phyloP scores from a whole-genome alignment of 345 rosid species.

The Gynandropsis gynandra region DNA sequence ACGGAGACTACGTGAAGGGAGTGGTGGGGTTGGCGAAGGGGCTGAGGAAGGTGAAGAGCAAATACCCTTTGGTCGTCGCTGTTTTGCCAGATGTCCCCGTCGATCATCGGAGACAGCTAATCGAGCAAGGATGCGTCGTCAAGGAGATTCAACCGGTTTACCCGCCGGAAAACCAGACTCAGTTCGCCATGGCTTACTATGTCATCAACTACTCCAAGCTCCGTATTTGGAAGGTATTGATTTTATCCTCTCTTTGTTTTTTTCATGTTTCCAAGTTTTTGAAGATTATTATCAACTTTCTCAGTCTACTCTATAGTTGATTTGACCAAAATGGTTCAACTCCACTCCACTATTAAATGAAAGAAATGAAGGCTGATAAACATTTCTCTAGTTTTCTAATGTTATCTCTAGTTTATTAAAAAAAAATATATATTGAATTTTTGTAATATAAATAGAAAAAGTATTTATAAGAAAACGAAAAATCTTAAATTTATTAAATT shows the following conservation, averaged over 20 bases:
- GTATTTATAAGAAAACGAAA: too few relatives aligned
- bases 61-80: slow-evolving; percentile 60
- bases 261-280: too few relatives aligned
- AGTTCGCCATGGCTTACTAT: slow-evolving; percentile 68
- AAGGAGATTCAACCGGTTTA: slow-evolving; percentile 52
- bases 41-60: slow-evolving; percentile 42
- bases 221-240: slow-evolving; percentile 66
- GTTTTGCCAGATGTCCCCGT: slow-evolving; percentile 57
- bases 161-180: slow-evolving; percentile 67
- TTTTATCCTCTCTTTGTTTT: neutral
- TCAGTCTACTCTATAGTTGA: too few relatives aligned
- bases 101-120: slow-evolving; percentile 47
- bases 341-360: too few relatives aligned
- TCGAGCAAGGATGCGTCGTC: slow-evolving; percentile 53
- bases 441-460: too few relatives aligned
- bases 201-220: slow-evolving; percentile 80
- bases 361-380: too few relatives aligned
- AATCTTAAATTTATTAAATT: too few relatives aligned
- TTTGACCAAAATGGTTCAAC: neutral
- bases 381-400: too few relatives aligned
- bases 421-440: too few relatives aligned
- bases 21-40: slow-evolving; percentile 75
- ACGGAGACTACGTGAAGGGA: slow-evolving; percentile 59
- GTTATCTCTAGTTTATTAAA: too few relatives aligned
- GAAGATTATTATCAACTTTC: too few relatives aligned